These are phyloP conservation scores for Peziza echinospora DNA, from an alignment of 495 filamentous ascomycete genomes.

Conservation along the genomic window DNA sequence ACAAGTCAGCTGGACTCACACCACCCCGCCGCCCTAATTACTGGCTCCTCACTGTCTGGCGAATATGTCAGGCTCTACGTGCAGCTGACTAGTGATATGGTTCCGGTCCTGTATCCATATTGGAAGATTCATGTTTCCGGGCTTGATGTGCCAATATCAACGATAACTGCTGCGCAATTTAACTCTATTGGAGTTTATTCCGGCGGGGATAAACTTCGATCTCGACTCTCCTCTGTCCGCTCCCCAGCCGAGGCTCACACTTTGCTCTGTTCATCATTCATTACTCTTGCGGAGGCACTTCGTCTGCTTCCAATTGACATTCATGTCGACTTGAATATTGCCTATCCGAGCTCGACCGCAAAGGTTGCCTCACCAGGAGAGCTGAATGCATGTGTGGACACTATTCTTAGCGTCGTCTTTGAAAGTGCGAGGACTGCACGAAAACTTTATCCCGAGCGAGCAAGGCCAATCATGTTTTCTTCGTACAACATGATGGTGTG, in stretches of 20 bases:
- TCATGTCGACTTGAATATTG: constrained; percentile 66
- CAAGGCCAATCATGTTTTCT: constrained; percentile 75
- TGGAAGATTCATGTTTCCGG: constrained; percentile 61
- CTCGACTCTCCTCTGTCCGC: constrained; percentile 18
- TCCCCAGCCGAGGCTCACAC: constrained; percentile 45
- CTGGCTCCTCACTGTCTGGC: constrained; percentile 81
- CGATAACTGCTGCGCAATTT: constrained; percentile 55
- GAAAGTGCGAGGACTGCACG: constrained; percentile 65
- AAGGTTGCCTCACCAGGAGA: constrained; percentile 53
- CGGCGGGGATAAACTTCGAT: constrained; percentile 22
- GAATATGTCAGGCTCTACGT: constrained; percentile 82
- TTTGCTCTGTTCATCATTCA: constrained; percentile 48
- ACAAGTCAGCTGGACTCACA: constrained; percentile 64
- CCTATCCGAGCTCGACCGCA: constrained; percentile 50
- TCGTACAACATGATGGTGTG: constrained; percentile 78
- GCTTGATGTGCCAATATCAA: constrained; percentile 59
- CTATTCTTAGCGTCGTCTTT: constrained; percentile 65
- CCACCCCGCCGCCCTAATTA: constrained; percentile 57
- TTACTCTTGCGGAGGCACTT: constrained; percentile 54
- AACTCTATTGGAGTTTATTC: constrained; percentile 37
- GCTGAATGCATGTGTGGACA: constrained; percentile 68
- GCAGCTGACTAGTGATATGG: constrained; percentile 66
- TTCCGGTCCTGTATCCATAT: constrained; percentile 66
- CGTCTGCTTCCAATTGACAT: constrained; percentile 48
- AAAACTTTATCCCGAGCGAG: constrained; percentile 41